Percentiles rank a stretch among this genome's conserved stretches.
Conservation (phyloP, 495 filamentous ascomycete species). For the Cercophora samala region DNA sequence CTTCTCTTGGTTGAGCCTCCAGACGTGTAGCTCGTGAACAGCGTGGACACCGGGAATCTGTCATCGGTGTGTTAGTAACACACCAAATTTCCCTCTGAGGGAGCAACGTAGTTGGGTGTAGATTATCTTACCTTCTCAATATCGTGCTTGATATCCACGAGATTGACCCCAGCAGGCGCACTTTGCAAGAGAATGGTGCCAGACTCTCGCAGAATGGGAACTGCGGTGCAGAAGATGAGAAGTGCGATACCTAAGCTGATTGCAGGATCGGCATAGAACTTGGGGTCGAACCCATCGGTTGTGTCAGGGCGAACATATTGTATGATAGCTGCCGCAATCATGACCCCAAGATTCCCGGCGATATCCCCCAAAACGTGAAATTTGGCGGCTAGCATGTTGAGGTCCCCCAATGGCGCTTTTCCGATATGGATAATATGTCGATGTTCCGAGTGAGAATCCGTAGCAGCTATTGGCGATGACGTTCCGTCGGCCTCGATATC, state of each 20-base stretch:
- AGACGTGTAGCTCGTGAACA: constrained; percentile 90
- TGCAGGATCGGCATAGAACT: constrained; percentile 74
- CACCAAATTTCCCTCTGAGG: not conserved
- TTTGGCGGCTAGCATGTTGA: constrained; percentile 91
- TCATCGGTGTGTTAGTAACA: not conserved
- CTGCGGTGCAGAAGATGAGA: constrained; percentile 82
- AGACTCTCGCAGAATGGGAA: constrained; percentile 82
- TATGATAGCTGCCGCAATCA: constrained; percentile 78
- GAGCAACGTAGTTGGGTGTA: not conserved
- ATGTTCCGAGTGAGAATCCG: constrained; percentile 63
- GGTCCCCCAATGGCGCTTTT: constrained; percentile 47
- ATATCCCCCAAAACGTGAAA: constrained; percentile 90
- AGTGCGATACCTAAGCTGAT: constrained; percentile 81
- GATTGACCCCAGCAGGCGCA: constrained; percentile 68
- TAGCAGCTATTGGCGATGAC: constrained; percentile 45
- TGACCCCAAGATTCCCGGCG: constrained; percentile 89
- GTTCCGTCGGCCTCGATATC: constrained; percentile 53
- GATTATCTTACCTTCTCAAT: constrained; percentile 55
- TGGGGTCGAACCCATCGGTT: not conserved
- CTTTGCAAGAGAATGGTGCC: constrained; percentile 88
- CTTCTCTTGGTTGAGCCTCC: constrained; percentile 90
- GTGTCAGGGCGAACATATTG: constrained; percentile 56
- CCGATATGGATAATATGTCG: constrained; percentile 31
- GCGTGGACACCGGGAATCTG: constrained; percentile 72
- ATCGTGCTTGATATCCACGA: constrained; percentile 86